Conservation (phyloP, 495 filamentous ascomycete species). For the Tuber umbilicatum region DNA sequence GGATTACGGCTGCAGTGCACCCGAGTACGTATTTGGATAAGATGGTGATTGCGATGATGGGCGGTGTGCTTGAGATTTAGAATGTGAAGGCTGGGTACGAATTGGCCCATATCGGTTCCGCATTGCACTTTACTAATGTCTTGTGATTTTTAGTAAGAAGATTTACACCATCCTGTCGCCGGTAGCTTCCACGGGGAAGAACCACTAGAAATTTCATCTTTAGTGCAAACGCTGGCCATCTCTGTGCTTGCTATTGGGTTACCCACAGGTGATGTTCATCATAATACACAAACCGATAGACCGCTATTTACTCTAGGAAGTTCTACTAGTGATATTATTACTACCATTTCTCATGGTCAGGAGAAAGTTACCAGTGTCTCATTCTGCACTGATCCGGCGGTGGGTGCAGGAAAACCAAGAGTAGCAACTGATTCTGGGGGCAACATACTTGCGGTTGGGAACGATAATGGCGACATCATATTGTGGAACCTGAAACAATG, state of each 20-base stretch:
- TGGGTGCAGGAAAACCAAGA: constrained; percentile 62
- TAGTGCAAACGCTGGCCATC: constrained; percentile 73
- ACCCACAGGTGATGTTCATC: constrained; percentile 65
- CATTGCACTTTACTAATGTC: constrained; percentile 9
- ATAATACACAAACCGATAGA: constrained; percentile 71
- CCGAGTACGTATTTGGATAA: constrained; percentile 80
- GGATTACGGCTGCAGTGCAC: constrained; percentile 31
- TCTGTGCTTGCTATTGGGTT: constrained; percentile 85
- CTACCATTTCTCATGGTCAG: constrained; percentile 45
- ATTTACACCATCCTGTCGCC: constrained; percentile 76
- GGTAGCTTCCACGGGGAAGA: constrained; percentile 45
- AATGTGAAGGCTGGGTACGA: constrained; percentile 71
- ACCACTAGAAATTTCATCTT: constrained; percentile 68
- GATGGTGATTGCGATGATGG: constrained; percentile 73
- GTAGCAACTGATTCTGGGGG: constrained; percentile 80
- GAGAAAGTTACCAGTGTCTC: constrained; percentile 65
- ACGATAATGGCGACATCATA: constrained; percentile 70
- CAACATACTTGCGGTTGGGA: constrained; percentile 45
- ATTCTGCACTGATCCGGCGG: constrained; percentile 84
- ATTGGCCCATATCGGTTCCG: not conserved
- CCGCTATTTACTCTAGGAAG: constrained; percentile 59
- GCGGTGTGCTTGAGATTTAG: constrained; percentile 95
- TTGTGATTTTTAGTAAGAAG: constrained; percentile 51
- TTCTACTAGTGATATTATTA: constrained; percentile 44
- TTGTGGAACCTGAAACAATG: constrained; percentile 93